These are phyloP conservation scores for Agastache rugosa DNA, from an alignment of 257 asterid species.

Conservation along the genomic window DNA sequence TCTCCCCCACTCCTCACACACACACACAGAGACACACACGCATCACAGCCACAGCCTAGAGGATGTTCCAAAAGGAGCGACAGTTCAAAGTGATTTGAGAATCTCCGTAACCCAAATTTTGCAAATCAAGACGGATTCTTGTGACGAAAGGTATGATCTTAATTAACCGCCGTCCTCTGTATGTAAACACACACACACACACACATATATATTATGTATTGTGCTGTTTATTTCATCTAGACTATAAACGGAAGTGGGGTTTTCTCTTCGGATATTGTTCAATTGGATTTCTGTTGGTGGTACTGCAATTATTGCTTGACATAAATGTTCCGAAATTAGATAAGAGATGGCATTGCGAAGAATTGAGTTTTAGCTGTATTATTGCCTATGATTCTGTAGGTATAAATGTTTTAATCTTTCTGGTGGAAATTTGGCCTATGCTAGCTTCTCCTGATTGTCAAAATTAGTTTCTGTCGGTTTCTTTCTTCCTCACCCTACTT, in stretches of 20 bases:
- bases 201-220: background rate
- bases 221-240: constrained; percentile 17
- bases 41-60: constrained; percentile 18
- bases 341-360: background rate
- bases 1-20: too few relatives aligned
- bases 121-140: constrained; percentile 19
- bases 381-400: background rate
- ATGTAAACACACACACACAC: too few relatives aligned
- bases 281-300: background rate
- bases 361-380: constrained; percentile 18
- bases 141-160: constrained; percentile 34
- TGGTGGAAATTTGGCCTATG: constrained; percentile 30
- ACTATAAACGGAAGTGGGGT: constrained; percentile 23
- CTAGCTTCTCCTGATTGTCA: constrained; percentile 9
- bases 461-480: background rate
- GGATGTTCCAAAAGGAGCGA: constrained; percentile 20
- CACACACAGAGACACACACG: constrained; percentile 4
- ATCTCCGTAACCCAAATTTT: constrained; percentile 21
- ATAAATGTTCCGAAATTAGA: background rate
- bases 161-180: background rate
- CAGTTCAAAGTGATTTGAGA: constrained; percentile 14
- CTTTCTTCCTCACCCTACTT: background rate
- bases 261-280: constrained; percentile 22
- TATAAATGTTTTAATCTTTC: background rate
- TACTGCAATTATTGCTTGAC: background rate